These are phyloP conservation scores for Blastocystis sp. DNA, from an alignment of 352 stramenopile species.

Conservation along the genomic window DNA sequence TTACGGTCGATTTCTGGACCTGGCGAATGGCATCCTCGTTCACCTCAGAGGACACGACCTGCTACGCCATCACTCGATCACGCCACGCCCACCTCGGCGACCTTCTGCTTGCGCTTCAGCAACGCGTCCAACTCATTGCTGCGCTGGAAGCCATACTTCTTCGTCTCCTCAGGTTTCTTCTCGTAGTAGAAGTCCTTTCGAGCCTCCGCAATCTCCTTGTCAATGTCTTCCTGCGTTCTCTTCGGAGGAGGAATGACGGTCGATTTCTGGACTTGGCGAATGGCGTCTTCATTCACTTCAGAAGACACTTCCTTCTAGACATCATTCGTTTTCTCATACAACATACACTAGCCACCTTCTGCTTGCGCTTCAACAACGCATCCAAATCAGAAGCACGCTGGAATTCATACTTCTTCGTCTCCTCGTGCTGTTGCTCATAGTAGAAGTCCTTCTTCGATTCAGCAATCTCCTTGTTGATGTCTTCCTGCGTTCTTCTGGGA, in stretches of 20 bases:
- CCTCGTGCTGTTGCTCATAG: slow-evolving; percentile 37
- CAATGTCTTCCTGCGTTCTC: slow-evolving; percentile 47
- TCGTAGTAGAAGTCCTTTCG: slow-evolving; percentile 22
- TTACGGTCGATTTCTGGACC: slow-evolving; percentile 35
- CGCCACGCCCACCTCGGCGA: slow-evolving; percentile 7
- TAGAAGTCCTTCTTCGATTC: slow-evolving; percentile 6
- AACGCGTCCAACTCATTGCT: slow-evolving; percentile 15
- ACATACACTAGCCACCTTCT: slow-evolving; percentile 34
- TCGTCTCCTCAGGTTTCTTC: slow-evolving; percentile 26
- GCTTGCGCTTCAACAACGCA: slow-evolving; percentile 45
- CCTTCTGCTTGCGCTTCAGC: slow-evolving; percentile 66
- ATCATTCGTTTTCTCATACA: not conserved
- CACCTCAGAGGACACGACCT: not conserved
- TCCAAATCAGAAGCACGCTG: slow-evolving; percentile 5
- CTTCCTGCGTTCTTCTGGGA: slow-evolving; percentile 25
- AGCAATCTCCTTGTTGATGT: slow-evolving; percentile 27
- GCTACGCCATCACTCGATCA: not conserved
- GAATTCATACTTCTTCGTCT: slow-evolving; percentile 57
- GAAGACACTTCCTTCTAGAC: slow-evolving; percentile 15
- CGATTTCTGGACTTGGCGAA: slow-evolving; percentile 54
- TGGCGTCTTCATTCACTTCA: slow-evolving; percentile 33
- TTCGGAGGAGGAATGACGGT: slow-evolving; percentile 39
- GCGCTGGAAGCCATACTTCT: slow-evolving; percentile 56
- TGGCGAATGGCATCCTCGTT: slow-evolving; percentile 38
- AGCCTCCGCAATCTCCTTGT: not conserved